Percentiles rank a stretch among this genome's conserved stretches.
These are phyloP conservation scores for Curvularia eragrostidis DNA, from an alignment of 2,329 filamentous ascomycete species.

Conservation along the genomic window DNA sequence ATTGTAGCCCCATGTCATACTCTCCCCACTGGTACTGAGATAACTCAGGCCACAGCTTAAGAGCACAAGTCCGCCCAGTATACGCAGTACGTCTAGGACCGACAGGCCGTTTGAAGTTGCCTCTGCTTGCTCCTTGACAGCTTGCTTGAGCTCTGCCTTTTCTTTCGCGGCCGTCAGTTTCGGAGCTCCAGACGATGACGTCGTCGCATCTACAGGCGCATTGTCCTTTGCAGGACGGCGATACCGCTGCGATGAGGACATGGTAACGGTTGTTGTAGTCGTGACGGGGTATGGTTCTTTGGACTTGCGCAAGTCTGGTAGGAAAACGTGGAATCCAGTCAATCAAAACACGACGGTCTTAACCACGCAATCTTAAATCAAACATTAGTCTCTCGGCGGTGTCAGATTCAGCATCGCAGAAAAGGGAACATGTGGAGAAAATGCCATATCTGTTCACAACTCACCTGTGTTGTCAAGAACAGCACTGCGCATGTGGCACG, in stretches of 20 bases:
- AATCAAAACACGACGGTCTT: not conserved
- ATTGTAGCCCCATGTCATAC: conserved; percentile 50
- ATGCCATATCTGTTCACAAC: not conserved
- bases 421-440: not conserved
- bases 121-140: conserved; percentile 32
- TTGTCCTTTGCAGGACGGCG: conserved; percentile 25
- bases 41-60: conserved; percentile 76
- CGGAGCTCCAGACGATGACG: conserved; percentile 16
- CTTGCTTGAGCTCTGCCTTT: conserved; percentile 37
- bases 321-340: not conserved
- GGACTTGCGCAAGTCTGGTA: not conserved
- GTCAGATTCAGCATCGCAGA: not conserved
- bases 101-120: conserved; percentile 35
- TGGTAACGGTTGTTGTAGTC: conserved; percentile 11
- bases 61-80: conserved; percentile 70
- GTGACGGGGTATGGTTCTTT: not conserved
- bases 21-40: conserved; percentile 72
- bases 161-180: conserved; percentile 25
- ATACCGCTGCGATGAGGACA: conserved; percentile 34
- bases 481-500: not conserved
- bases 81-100: conserved; percentile 69
- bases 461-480: not conserved
- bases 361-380: not conserved
- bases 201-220: conserved; percentile 9
- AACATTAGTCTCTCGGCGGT: not conserved